These are phyloP conservation scores for Colletotrichum camelliae DNA, from an alignment of 2,329 filamentous ascomycete genomes.

Conservation along the genomic window DNA sequence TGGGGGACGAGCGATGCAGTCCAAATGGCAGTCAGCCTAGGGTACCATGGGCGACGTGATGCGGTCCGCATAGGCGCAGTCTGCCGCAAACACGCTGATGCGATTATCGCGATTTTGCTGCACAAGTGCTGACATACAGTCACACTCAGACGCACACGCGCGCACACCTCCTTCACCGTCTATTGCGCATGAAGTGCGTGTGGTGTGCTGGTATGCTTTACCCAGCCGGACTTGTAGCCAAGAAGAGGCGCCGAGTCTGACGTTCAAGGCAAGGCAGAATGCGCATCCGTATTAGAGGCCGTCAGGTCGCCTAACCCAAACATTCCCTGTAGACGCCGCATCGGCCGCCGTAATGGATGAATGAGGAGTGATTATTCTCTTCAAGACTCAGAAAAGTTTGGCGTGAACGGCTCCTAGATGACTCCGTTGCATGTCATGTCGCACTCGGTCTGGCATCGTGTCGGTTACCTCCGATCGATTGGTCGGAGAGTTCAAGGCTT, in stretches of 20 bases:
- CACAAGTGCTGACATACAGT: slow-evolving; percentile 22
- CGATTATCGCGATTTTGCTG: slow-evolving; percentile 13
- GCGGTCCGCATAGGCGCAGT: slow-evolving; percentile 11
- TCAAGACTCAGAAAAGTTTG: neutral
- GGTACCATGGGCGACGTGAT: slow-evolving; percentile 4
- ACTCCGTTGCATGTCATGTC: neutral
- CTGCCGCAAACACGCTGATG: slow-evolving; percentile 5
- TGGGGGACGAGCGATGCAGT: neutral
- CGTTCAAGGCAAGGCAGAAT: neutral
- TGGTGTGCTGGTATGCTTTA: neutral
- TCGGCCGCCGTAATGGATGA: neutral
- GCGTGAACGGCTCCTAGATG: neutral
- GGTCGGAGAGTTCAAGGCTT: neutral
- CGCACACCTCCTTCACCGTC: slow-evolving; percentile 8
- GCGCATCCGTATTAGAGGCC: neutral
- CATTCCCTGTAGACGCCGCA: neutral
- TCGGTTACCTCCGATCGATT: slow-evolving; percentile 8
- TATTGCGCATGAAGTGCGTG: neutral
- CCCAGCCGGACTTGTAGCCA: neutral
- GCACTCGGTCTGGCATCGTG: neutral
- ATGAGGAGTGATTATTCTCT: neutral
- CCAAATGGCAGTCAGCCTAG: neutral
- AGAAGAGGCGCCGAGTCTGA: neutral
- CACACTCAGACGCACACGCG: slow-evolving; percentile 5
- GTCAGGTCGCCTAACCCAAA: neutral